phyloP scores from a whole-genome alignment of 2,329 filamentous ascomycete genomes.

The Sporothrix variecibatus region DNA sequence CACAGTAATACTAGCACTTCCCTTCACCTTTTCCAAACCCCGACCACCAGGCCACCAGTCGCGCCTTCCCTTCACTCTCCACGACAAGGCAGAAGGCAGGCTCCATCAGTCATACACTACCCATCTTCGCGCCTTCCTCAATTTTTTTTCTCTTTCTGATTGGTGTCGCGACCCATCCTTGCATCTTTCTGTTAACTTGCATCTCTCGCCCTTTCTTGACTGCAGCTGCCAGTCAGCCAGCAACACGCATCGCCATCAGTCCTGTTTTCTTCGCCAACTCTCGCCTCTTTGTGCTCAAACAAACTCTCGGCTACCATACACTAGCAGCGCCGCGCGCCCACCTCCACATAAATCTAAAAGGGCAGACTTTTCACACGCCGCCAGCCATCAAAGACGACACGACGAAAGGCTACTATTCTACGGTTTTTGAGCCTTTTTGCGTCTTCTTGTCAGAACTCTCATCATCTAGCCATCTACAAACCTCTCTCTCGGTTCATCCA shows the following conservation, averaged over 20 bases:
- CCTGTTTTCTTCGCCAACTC: neutral
- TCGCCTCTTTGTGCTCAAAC: neutral
- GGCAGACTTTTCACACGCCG: slow-evolving; percentile 4
- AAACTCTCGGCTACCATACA: neutral
- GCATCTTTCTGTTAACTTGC: neutral
- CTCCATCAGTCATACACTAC: slow-evolving; percentile 18
- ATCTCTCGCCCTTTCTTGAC: neutral
- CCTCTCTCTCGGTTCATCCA: neutral
- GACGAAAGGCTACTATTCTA: neutral
- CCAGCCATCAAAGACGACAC: neutral
- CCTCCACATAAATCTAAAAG: neutral
- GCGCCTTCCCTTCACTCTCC: slow-evolving; percentile 17
- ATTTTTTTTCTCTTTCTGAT: slow-evolving; percentile 19
- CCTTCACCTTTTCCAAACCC: slow-evolving; percentile 1
- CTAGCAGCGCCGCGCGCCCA: slow-evolving; percentile 11
- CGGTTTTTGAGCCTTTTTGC: slow-evolving; percentile 7
- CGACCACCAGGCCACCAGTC: slow-evolving; percentile 16
- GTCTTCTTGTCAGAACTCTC: neutral
- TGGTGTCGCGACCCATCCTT: slow-evolving; percentile 5
- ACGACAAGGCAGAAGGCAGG: slow-evolving; percentile 22
- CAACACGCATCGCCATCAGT: slow-evolving; percentile 8
- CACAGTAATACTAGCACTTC: neutral
- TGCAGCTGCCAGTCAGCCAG: slow-evolving; percentile 1
- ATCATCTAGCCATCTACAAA: neutral
- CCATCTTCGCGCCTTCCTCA: slow-evolving; percentile 17